A percentile compares a stretch with the other conserved stretches of the same genome.
Evolutionary conservation across 495 filamentous ascomycete genomes (phyloP).

Genomic region (Penicillium pulvis): DNA sequence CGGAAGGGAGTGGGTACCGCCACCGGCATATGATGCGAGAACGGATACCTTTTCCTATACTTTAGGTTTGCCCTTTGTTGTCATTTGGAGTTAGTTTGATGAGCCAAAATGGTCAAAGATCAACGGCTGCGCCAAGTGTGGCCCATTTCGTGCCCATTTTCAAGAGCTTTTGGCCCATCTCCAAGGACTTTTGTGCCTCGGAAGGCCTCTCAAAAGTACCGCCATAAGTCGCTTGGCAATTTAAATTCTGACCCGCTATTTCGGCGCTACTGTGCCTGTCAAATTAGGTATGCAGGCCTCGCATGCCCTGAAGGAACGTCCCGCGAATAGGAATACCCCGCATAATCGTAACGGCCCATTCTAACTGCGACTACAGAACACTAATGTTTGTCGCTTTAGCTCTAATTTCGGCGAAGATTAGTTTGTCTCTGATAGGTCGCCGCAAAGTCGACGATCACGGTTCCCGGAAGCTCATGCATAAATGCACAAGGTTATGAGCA

Average conservation of each 20-base stretch:
- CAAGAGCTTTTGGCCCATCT: no score
- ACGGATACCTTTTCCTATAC: not conserved
- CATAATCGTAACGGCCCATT: not conserved
- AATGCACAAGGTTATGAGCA: no score
- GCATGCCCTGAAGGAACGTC: not conserved
- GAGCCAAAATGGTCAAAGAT: no score
- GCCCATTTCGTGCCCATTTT: no score
- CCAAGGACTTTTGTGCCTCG: no score
- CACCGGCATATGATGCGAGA: not conserved
- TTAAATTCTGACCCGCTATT: not conserved
- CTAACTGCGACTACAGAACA: not conserved
- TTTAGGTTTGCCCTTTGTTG: no score
- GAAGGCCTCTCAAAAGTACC: not conserved
- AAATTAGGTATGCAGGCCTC: not conserved
- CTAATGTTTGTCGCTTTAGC: not conserved
- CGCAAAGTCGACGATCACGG: no score
- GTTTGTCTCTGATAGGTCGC: no score
- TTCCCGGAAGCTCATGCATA: no score
- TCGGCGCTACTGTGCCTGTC: not conserved
- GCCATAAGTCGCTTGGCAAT: not conserved
- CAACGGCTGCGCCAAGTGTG: no score
- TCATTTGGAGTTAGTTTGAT: no score
- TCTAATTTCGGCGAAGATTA: not conserved
- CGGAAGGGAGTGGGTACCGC: not conserved
- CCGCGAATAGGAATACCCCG: not conserved